phyloP scores from a whole-genome alignment of 2,329 filamentous ascomycete genomes.

The Colletotrichum spaethianum region DNA sequence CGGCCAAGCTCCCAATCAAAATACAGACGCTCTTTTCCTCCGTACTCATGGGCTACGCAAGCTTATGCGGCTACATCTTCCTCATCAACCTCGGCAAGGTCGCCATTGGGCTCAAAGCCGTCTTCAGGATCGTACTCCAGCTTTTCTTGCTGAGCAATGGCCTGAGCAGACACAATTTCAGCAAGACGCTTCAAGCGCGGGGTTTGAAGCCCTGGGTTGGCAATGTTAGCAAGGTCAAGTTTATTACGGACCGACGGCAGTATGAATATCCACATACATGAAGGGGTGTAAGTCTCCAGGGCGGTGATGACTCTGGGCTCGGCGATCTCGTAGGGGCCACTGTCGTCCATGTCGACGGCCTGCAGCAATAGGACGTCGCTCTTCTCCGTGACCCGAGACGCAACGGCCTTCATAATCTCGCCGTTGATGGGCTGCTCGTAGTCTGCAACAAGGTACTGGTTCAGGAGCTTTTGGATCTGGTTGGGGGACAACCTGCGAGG shows the following conservation, averaged over 20 bases:
- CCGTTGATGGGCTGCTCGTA: conserved; percentile 99
- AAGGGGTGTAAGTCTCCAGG: conserved; percentile 97
- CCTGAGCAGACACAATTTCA: conserved; percentile 98
- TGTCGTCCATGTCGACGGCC: conserved; percentile 99
- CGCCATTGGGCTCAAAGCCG: conserved; percentile 64
- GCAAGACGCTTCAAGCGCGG: conserved; percentile 94
- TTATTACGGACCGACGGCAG: not conserved
- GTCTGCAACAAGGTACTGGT: conserved; percentile 98
- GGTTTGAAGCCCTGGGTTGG: conserved; percentile 86
- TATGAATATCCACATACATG: conserved; percentile 76
- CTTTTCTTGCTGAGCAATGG: conserved; percentile 95
- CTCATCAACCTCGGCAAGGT: conserved; percentile 67
- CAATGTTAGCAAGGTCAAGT: conserved; percentile 49
- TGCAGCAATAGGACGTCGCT: conserved; percentile 94
- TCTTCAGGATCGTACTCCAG: conserved; percentile 69
- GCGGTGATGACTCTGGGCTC: conserved; percentile 97
- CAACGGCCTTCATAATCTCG: conserved; percentile 99
- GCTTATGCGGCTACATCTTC: conserved; percentile 45
- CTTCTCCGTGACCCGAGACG: conserved; percentile 97
- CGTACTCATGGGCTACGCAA: not conserved
- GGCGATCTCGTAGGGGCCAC: conserved; percentile 97
- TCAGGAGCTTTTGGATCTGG: conserved; percentile 98
- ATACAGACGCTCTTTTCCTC: not conserved
- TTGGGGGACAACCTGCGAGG: conserved; percentile 87
- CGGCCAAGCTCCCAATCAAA: conserved; percentile 4